A percentile compares a stretch with the other conserved stretches of the same genome.
These are phyloP conservation scores for Fusarium irregulare DNA, from an alignment of 2,329 filamentous ascomycete species.

Conservation along the genomic window DNA sequence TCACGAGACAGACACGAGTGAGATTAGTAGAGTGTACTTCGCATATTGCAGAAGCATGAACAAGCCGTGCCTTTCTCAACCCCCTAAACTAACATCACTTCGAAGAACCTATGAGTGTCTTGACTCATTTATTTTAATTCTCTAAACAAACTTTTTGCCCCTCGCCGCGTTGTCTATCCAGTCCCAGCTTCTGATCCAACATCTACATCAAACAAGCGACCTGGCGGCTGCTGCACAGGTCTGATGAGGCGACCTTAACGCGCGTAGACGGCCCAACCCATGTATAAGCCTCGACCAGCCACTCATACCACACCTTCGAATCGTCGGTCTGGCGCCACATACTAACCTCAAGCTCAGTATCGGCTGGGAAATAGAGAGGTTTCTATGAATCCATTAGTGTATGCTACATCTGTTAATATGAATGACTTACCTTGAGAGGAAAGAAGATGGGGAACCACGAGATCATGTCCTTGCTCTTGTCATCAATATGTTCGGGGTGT, in stretches of 20 bases:
- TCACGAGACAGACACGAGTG: not conserved
- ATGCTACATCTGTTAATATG: accelerated
- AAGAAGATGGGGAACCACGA: conserved; percentile 99
- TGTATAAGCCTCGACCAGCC: conserved; percentile 88
- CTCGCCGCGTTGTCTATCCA: conserved; percentile 25
- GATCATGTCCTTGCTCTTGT: conserved; percentile 97
- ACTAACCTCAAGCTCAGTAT: conserved; percentile 86
- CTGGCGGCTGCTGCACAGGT: conserved; percentile 75
- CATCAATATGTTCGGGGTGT: conserved; percentile 89
- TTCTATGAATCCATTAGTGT: conserved; percentile 63
- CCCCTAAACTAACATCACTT: not conserved
- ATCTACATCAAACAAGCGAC: conserved; percentile 76
- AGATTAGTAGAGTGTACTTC: not conserved
- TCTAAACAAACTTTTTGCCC: conserved; percentile 25
- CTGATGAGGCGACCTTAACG: conserved; percentile 73
- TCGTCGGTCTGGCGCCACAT: conserved; percentile 98
- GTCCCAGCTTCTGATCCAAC: not conserved
- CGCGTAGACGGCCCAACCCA: conserved; percentile 69
- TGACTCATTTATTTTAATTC: not conserved
- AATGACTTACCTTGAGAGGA: conserved; percentile 80
- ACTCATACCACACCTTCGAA: conserved; percentile 98
- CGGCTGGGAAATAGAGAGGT: conserved; percentile 85
- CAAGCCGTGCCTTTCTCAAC: not conserved
- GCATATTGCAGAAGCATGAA: not conserved
- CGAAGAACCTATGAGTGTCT: not conserved